Base-by-base conservation (phyloP, 139 green algal species). In the Coelastrella sp. region DNA sequence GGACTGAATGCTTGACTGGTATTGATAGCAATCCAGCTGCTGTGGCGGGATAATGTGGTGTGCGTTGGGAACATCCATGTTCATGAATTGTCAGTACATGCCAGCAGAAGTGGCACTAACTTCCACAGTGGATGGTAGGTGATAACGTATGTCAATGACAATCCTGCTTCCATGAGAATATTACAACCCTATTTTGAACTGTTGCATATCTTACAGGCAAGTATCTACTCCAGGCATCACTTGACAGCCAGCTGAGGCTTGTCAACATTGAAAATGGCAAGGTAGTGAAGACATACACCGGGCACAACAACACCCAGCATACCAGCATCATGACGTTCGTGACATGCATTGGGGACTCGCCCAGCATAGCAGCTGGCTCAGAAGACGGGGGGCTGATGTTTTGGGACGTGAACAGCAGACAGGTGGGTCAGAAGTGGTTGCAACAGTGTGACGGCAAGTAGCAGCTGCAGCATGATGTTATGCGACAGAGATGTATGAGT, bases 311-410 rank as follows among this genome's bases (percentile, higher is more conserved):
- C 87, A 68, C 84, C 15, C 67, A 83, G 40, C 89, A 85, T 78
- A 94, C 88, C 89, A 83, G 89, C 35, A 82, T 23, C 23, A 43
- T 30, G 7, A 35, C 80, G 6, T 80, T 83, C 73, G 74, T 77
- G 3, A 79, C 79, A 5, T 30, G 32, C 2, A 53, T 88, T 30
- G 71, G 67, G 9, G 64, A 86, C 3, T 43, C 64, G 15, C 30
- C 75, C 23, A 96, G 90, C 84, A 88, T 99, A 2, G 87, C 97
- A 2, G 92, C 84, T 25, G 96, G 96, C 8, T 96, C 91, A 8
- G 96, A 99, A 69, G 96, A 99, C 88, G 50, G 91, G 38, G 72
- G 72, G 68, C 82, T 98, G 19, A 93, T 88, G 73, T 41, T 96
- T n/a, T 99, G 95, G 91, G 90, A 95, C 60, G 83, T 99, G 15